Conservation (phyloP, 129 eudicot species). For the Heracleum sosnowskyi region DNA sequence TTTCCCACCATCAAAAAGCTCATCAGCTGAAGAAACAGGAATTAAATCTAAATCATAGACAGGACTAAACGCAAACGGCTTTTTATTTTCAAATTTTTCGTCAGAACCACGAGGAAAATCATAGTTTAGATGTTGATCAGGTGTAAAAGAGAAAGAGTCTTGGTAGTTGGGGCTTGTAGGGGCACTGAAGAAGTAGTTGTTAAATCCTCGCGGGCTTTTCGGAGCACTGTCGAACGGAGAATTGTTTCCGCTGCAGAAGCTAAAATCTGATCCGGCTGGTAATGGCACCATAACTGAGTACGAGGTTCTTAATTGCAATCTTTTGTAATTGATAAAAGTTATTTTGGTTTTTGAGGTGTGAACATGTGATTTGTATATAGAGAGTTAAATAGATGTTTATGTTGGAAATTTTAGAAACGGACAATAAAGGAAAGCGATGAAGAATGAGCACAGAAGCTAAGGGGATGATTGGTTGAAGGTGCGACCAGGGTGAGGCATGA, state of each 20-base stretch:
- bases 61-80: neutral
- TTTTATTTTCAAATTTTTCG: neutral
- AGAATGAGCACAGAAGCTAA: neutral
- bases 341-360: neutral
- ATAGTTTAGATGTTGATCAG: neutral
- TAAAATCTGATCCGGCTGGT: constrained; percentile 23
- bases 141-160: neutral
- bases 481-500: no score
- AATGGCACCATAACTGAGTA: constrained; percentile 2
- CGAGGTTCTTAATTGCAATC: neutral
- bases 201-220: constrained; percentile 24
- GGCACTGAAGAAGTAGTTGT: constrained; percentile 28
- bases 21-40: constrained; percentile 5
- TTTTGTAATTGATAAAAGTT: neutral
- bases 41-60: neutral
- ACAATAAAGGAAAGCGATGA: neutral
- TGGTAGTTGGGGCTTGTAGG: constrained; percentile 21
- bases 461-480: neutral
- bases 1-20: constrained; percentile 9
- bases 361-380: neutral
- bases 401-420: neutral
- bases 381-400: neutral
- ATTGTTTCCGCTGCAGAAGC: constrained; percentile 27
- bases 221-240: constrained; percentile 29
- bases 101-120: neutral